A percentile compares a stretch with the other conserved stretches of the same genome.
phyloP scores from a whole-genome alignment of 2,329 filamentous ascomycete species.

The Ramichloridium luteum region DNA sequence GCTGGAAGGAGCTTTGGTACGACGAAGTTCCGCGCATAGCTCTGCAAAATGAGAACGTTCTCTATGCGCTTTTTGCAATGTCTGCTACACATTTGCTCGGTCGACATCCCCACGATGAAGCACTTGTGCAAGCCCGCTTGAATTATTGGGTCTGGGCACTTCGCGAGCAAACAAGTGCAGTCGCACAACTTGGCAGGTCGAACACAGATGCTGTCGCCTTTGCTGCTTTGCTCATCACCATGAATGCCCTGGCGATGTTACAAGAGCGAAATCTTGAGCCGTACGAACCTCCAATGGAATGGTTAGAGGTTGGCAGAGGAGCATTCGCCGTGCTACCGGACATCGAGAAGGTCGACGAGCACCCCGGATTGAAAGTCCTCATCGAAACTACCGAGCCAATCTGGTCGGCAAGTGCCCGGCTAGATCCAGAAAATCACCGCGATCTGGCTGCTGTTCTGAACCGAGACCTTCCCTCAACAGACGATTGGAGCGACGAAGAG shows the following conservation, averaged over 20 bases:
- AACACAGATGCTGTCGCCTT: slow-evolving; percentile 22
- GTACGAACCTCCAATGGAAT: slow-evolving; percentile 23
- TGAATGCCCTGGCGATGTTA: slow-evolving; percentile 20
- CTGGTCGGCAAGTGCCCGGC: slow-evolving; percentile 11
- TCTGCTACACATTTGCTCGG: slow-evolving; percentile 15
- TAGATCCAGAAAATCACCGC: slow-evolving; percentile 13
- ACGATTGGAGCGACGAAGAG: slow-evolving; percentile 12
- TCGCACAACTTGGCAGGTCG: slow-evolving; percentile 14
- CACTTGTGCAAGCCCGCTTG: slow-evolving; percentile 12
- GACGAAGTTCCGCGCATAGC: slow-evolving; percentile 16
- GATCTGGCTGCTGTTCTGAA: slow-evolving; percentile 16
- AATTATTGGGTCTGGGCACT: slow-evolving; percentile 19
- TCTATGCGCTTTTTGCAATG: slow-evolving; percentile 17
- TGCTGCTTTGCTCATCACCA: slow-evolving; percentile 18
- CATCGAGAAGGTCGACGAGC: slow-evolving; percentile 13
- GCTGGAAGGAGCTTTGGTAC: slow-evolving; percentile 17
- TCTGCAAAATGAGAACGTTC: slow-evolving; percentile 14
- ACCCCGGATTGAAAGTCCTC: slow-evolving; percentile 14
- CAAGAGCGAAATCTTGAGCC: slow-evolving; percentile 18
- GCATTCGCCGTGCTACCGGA: slow-evolving; percentile 17
- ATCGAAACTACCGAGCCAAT: slow-evolving; percentile 16
- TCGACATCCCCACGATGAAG: slow-evolving; percentile 9
- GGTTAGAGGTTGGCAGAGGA: slow-evolving; percentile 22
- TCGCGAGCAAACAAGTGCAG: slow-evolving; percentile 18
- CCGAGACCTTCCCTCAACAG: slow-evolving; percentile 12